Conservation (phyloP, 352 stramenopile species). For the Pythium coloratum region DNA sequence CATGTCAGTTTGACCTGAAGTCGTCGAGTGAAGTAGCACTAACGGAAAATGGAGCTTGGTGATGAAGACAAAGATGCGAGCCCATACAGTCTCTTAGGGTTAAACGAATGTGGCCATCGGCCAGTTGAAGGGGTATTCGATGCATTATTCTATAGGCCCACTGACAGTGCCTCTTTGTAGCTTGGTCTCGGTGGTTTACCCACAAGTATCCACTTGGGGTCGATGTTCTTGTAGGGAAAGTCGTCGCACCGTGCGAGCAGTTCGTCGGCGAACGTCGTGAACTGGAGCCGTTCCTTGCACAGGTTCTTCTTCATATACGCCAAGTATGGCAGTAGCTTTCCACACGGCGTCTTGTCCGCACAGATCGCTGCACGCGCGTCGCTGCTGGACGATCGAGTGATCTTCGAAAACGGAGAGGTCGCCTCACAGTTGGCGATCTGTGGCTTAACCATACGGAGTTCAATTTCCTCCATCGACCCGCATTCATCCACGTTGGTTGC, state of each 20-base stretch:
- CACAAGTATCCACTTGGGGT: conserved; percentile 24
- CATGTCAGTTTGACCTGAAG: neutral
- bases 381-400: neutral
- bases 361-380: conserved; percentile 6
- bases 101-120: too few relatives aligned
- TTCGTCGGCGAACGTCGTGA: conserved; percentile 4
- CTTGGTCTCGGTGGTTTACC: neutral
- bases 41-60: neutral
- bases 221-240: conserved; percentile 11
- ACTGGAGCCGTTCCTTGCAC: conserved; percentile 7
- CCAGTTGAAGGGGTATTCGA: too few relatives aligned
- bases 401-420: neutral
- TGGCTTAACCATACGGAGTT: conserved; percentile 13
- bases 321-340: conserved; percentile 15
- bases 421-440: conserved; percentile 8
- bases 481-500: conserved; percentile 1
- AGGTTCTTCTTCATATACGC: conserved; percentile 16
- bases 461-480: conserved; percentile 9
- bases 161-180: neutral
- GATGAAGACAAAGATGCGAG: neutral
- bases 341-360: conserved; percentile 2
- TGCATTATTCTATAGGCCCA: neutral
- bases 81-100: too few relatives aligned
- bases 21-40: neutral
- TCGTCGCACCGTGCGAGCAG: conserved; percentile 14